phyloP scores from a whole-genome alignment of 169 alveolate species.

The Cryptosporidium baileyi region DNA sequence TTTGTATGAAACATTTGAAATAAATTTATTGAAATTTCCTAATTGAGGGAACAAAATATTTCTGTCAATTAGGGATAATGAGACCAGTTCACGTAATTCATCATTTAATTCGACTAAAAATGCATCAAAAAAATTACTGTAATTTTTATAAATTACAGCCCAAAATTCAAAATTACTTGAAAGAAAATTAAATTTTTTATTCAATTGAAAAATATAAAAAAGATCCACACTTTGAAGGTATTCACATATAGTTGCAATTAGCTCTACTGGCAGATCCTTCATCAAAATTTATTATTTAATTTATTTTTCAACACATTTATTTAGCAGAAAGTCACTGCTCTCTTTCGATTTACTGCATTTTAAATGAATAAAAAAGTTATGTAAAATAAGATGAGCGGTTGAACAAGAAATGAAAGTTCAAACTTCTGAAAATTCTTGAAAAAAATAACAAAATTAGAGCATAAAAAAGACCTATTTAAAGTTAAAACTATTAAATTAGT shows the following conservation, averaged over 20 bases:
- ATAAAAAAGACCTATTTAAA: too few species aligned
- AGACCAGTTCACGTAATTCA: not conserved
- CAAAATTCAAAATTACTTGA: conserved; percentile 16
- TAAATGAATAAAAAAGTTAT: too few species aligned
- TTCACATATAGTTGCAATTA: conserved; percentile 24
- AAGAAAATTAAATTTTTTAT: not conserved
- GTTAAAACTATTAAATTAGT: too few species aligned
- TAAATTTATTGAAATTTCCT: not conserved
- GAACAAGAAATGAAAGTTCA: too few species aligned
- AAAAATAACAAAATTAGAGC: too few species aligned
- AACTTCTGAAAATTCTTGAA: too few species aligned
- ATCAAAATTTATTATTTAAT: not conserved
- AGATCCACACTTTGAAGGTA: conserved; percentile 12
- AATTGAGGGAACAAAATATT: not conserved
- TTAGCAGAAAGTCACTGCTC: too few species aligned
- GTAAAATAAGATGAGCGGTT: too few species aligned
- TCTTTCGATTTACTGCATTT: too few species aligned
- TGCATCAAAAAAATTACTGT: too few species aligned
- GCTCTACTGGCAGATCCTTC: conserved; percentile 12
- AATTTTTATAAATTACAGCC: not conserved
- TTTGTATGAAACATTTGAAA: not conserved
- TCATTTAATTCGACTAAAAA: not conserved
- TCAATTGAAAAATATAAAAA: conserved; percentile 3
- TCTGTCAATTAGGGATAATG: not conserved
- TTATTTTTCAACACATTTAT: too few species aligned